Percentiles rank a stretch among this genome's conserved stretches.
These are phyloP conservation scores for Solanum pimpinellifolium DNA, from an alignment of 257 asterid species.

Conservation along the genomic window DNA sequence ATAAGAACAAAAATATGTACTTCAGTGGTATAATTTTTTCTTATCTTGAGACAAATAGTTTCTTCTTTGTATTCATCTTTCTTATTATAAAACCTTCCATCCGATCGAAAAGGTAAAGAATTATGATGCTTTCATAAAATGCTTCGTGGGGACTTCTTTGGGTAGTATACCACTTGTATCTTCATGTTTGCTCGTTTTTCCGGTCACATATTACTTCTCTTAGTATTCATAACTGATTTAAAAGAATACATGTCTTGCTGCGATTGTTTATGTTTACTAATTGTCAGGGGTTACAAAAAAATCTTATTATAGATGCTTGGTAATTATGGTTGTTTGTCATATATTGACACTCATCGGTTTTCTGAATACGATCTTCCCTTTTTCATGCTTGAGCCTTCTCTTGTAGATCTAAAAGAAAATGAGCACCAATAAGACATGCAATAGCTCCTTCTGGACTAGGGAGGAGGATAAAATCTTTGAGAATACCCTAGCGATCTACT, in stretches of 20 bases:
- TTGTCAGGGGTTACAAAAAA: not conserved
- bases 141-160: not conserved
- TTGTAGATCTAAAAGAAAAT: conserved; percentile 7
- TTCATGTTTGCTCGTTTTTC: not conserved
- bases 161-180: not conserved
- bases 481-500: conserved; percentile 19
- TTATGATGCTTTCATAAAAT: not conserved
- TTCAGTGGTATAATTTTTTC: not conserved
- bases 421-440: conserved; percentile 16
- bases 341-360: not conserved
- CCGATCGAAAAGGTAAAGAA: not conserved
- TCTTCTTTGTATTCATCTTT: not conserved
- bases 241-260: not conserved
- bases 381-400: conserved; percentile 5
- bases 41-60: not conserved
- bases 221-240: not conserved
- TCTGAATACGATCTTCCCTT: conserved; percentile 9
- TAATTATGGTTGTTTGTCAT: not conserved
- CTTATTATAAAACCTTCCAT: not conserved
- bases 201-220: not conserved
- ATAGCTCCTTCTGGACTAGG: conserved; percentile 20
- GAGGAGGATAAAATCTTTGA: conserved; percentile 42
- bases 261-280: not conserved
- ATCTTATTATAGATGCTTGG: not conserved
- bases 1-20: not conserved